phyloP scores from a whole-genome alignment of 306 rosid species.

The Spatholobus suberectus region DNA sequence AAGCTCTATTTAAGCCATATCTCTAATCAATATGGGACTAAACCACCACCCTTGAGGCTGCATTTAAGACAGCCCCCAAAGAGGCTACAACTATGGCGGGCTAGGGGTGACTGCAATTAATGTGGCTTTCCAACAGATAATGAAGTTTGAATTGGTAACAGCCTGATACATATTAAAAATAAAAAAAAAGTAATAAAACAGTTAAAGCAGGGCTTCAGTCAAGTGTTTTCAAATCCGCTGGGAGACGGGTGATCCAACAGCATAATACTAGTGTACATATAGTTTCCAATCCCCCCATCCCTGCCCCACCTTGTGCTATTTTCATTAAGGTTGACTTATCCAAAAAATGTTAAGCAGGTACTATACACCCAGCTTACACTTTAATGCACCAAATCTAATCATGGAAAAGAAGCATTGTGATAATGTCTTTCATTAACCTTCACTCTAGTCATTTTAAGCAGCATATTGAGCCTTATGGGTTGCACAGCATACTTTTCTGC shows the following conservation, averaged over 20 bases:
- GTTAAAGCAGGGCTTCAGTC: background rate
- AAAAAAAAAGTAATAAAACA: background rate
- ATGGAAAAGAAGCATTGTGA: conserved; percentile 26
- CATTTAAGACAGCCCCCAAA: too few species aligned
- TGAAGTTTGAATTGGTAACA: conserved; percentile 3
- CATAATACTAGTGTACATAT: conserved; percentile 5
- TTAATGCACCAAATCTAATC: conserved; percentile 33
- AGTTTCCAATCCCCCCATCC: background rate
- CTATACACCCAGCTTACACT: conserved; percentile 7
- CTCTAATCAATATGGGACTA: too few species aligned
- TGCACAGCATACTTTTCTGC: conserved; percentile 90
- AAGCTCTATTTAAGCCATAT: too few species aligned
- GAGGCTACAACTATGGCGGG: too few species aligned
- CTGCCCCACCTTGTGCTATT: background rate
- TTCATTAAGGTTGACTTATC: background rate
- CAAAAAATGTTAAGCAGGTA: conserved; percentile 18
- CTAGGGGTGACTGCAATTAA: too few species aligned
- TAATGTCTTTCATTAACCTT: conserved; percentile 62
- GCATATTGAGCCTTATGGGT: conserved; percentile 80
- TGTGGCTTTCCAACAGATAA: too few species aligned
- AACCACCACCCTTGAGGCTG: too few species aligned
- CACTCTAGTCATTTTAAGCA: conserved; percentile 89
- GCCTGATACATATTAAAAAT: background rate
- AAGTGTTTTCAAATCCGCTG: conserved; percentile 2
- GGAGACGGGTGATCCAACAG: conserved; percentile 8